Conservation (phyloP, 2,329 filamentous ascomycete genomes). For the Penicillium sp. region DNA sequence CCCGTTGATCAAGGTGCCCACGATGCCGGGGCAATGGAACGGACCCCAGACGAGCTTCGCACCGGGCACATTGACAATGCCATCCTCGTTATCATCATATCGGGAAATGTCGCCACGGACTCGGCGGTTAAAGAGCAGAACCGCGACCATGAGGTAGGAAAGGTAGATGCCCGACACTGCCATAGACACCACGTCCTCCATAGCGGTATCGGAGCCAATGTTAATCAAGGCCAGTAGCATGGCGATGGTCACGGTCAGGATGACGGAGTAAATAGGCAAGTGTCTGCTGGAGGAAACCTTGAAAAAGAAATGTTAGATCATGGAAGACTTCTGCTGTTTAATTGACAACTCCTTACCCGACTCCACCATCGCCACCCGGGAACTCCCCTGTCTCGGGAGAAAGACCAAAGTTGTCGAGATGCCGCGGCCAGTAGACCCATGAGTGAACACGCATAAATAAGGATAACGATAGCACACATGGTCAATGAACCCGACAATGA, state of each 20-base stretch:
- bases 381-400: conserved; percentile 38
- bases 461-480: conserved; percentile 27
- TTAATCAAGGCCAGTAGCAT: conserved; percentile 50
- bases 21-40: background rate
- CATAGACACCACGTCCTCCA: conserved; percentile 52
- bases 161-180: conserved; percentile 46
- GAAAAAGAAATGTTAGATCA: background rate
- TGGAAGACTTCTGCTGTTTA: background rate
- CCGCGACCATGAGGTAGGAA: conserved; percentile 50
- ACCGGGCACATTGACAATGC: conserved; percentile 19
- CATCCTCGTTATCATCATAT: conserved; percentile 33
- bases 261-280: conserved; percentile 29
- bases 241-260: conserved; percentile 27
- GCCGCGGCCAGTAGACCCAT: conserved; percentile 35
- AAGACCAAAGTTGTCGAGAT: conserved; percentile 36
- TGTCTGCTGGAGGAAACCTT: conserved; percentile 2
- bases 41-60: background rate
- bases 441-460: conserved; percentile 29
- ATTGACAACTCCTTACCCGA: conserved; percentile 17
- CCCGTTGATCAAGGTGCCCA: conserved; percentile 3
- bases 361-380: conserved; percentile 30
- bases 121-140: conserved; percentile 45
- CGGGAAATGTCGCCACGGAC: conserved; percentile 34
- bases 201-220: conserved; percentile 50
- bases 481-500: conserved; percentile 23